Evolutionary conservation across 768 basidiomycete genomes (phyloP), one percentile per base, ranked within the genome.

Genomic region (Auricularia sp.): DNA sequence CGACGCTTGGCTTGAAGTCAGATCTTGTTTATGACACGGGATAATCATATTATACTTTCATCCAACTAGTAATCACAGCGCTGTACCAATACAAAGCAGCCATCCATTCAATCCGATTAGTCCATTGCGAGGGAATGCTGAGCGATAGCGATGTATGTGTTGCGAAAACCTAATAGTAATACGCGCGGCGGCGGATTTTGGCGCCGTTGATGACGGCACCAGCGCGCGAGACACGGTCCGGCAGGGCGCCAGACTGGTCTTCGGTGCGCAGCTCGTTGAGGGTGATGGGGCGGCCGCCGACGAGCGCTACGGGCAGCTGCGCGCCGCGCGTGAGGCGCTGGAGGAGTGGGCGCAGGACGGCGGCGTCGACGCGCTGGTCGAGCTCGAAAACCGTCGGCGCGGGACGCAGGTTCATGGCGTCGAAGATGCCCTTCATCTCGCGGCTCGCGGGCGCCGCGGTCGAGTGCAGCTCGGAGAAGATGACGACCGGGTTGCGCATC

Each of bases 321-420:
- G 77, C 66, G 3, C 78, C 70, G 14, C 73, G 74, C 0, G 88
- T 87, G 44, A 92, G 76, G 0, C 90, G 85, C 14, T 72, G 69
- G 58, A 92, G 78, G 33, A 91, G 77, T 1, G 87, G 84, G 4
- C 73, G 72, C 23, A 93, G 76, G 34, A 90, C 83, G 0, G 80
- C 76, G 3, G 81, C 82, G 71, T 93, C 90, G 66, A 85, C 86
- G 66, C 90, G 84, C 62, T 83, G 73, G 70, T 92, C 90, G 21
- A 89, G 80, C 51, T 90, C 87, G 51, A 92, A 81, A 61, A 90
- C 78, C 18, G 84, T 81, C 0, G 88, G 85, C 0, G 79, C 71
- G 8, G 90, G 90, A 0, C 74, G 76, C 47, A 92, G 79, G 68
- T 84, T 75, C 73, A 88, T 75, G 6, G 75, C 77, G 1, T 76